Conservation (phyloP, 192 early-diverging fungal genomes). For the Chytriomyces sp. region DNA sequence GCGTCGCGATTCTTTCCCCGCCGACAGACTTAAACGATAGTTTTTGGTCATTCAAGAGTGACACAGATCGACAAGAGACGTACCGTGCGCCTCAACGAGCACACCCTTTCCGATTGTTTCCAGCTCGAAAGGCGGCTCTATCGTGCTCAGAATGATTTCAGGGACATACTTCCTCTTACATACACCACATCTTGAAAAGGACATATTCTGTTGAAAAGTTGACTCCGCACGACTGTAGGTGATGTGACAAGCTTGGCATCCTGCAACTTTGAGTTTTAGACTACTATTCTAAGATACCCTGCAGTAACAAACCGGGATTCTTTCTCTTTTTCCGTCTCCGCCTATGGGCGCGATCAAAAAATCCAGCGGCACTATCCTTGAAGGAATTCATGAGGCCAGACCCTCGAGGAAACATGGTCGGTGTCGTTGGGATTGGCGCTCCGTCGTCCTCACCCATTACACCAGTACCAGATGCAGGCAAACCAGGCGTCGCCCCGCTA, state of each 20-base stretch:
- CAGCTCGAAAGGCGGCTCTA: constrained; percentile 73
- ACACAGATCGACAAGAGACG: not conserved
- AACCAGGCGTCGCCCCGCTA: not conserved
- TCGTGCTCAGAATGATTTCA: constrained; percentile 71
- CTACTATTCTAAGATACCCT: not conserved
- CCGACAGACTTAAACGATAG: constrained; percentile 46
- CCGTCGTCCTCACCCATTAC: not conserved
- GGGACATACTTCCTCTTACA: constrained; percentile 78
- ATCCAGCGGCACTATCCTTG: constrained; percentile 16
- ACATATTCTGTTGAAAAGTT: constrained; percentile 65
- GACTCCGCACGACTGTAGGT: constrained; percentile 64
- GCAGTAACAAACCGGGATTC: constrained; percentile 19
- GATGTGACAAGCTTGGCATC: constrained; percentile 67
- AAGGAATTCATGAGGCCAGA: not conserved
- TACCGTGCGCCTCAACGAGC: constrained; percentile 76
- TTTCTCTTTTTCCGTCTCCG: constrained; percentile 21
- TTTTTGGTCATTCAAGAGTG: not conserved
- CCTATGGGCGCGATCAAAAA: constrained; percentile 12
- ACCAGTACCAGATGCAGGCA: not conserved
- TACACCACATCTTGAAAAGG: constrained; percentile 62
- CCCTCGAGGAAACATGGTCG: not conserved
- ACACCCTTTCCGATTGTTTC: constrained; percentile 66
- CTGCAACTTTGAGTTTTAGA: constrained; percentile 40
- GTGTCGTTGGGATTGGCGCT: not conserved
- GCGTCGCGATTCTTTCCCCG: constrained; percentile 52